Percentiles rank a stretch among this genome's conserved stretches.
These are phyloP conservation scores for Cyclotella atomus DNA, from an alignment of 108 stramenopile genomes.

Conservation along the genomic window DNA sequence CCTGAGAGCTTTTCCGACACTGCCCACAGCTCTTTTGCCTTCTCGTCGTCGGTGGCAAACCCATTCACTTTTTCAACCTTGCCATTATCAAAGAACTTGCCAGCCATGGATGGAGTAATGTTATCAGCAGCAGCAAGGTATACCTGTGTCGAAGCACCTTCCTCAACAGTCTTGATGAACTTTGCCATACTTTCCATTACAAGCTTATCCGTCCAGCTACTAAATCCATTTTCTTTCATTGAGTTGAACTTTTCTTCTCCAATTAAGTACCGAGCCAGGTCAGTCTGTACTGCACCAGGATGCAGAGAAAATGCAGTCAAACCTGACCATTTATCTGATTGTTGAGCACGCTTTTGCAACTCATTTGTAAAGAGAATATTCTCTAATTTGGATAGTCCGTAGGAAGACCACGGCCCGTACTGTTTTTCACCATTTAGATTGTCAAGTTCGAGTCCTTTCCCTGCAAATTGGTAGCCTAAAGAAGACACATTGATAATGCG, in stretches of 20 bases:
- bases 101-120: slow-evolving; percentile 11
- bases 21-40: slow-evolving; percentile 47
- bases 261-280: slow-evolving; percentile 49
- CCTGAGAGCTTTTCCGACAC: slow-evolving; percentile 50
- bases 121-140: slow-evolving; percentile 43
- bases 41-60: slow-evolving; percentile 48
- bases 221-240: slow-evolving; percentile 49
- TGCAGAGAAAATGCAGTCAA: slow-evolving; percentile 45
- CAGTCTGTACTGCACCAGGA: slow-evolving; percentile 72
- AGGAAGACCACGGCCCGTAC: slow-evolving; percentile 59
- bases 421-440: slow-evolving; percentile 55
- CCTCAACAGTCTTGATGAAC: slow-evolving; percentile 52
- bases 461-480: slow-evolving; percentile 48
- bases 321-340: slow-evolving; percentile 26
- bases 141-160: slow-evolving; percentile 65
- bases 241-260: slow-evolving; percentile 48
- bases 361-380: slow-evolving; percentile 74
- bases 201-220: slow-evolving; percentile 31
- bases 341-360: slow-evolving; percentile 49
- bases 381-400: slow-evolving; percentile 63
- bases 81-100: slow-evolving; percentile 42
- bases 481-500: slow-evolving; percentile 71
- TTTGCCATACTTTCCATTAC: slow-evolving; percentile 36
- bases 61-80: slow-evolving; percentile 26
- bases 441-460: slow-evolving; percentile 46